A percentile compares a stretch with the other conserved stretches of the same genome.
Evolutionary conservation across 2,329 filamentous ascomycete species (phyloP).

Genomic region (Alternaria atra): DNA sequence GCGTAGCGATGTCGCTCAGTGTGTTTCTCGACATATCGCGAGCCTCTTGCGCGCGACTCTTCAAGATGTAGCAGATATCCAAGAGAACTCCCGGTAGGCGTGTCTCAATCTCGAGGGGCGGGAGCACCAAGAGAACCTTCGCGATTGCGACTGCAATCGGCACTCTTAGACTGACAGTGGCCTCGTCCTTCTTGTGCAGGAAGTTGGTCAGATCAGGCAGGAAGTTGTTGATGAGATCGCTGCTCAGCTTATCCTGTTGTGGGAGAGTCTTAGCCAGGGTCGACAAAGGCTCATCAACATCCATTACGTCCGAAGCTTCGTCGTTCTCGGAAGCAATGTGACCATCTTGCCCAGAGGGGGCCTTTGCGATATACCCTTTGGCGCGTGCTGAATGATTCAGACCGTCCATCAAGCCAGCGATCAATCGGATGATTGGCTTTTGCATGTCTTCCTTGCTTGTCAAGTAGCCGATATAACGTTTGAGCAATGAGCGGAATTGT

Average conservation of each 20-base stretch:
- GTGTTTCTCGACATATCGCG: constrained; percentile 92
- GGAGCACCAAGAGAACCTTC: constrained; percentile 84
- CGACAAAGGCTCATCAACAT: constrained; percentile 32
- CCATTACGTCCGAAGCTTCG: constrained; percentile 32
- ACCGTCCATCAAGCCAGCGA: constrained; percentile 83
- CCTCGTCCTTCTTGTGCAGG: constrained; percentile 92
- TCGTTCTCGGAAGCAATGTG: constrained; percentile 48
- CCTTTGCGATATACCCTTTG: constrained; percentile 43
- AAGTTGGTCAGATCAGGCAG: constrained; percentile 83
- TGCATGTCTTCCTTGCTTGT: constrained; percentile 81
- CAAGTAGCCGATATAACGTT: constrained; percentile 84
- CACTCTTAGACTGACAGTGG: constrained; percentile 90
- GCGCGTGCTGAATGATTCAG: constrained; percentile 64
- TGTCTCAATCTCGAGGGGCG: constrained; percentile 74
- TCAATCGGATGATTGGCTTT: constrained; percentile 83
- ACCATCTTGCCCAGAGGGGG: constrained; percentile 48
- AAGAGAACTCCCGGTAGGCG: constrained; percentile 84
- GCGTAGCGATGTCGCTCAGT: constrained; percentile 79
- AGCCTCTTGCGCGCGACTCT: constrained; percentile 87
- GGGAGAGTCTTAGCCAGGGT: constrained; percentile 73
- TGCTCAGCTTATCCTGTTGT: constrained; percentile 69
- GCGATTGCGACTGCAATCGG: constrained; percentile 89
- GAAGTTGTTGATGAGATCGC: constrained; percentile 77
- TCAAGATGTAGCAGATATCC: constrained; percentile 90
- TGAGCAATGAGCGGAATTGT: constrained; percentile 85